phyloP scores from a whole-genome alignment of 306 rosid species.

The Gleditsia sinensis region DNA sequence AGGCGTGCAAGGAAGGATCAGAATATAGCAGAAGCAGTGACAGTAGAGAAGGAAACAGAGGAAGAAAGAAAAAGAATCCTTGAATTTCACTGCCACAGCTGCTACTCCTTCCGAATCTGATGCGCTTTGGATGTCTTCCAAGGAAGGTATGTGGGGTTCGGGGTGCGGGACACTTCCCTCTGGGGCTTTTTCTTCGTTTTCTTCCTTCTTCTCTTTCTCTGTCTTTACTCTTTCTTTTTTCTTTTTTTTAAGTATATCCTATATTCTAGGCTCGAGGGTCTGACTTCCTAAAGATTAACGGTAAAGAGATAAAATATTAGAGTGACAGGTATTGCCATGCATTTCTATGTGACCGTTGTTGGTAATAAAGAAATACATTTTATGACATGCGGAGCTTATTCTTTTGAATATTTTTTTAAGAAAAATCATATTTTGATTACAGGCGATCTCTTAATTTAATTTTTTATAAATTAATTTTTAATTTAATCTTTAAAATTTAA shows the following conservation, averaged over 20 bases:
- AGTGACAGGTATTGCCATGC: neutral
- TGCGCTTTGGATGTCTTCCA: slow-evolving; percentile 56
- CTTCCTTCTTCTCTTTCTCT: neutral
- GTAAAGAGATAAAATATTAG: slow-evolving; percentile 33
- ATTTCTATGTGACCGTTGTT: too few relatives aligned
- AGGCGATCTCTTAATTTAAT: too few relatives aligned
- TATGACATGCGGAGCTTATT: too few relatives aligned
- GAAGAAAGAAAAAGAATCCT: slow-evolving; percentile 23
- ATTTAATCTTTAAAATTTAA: too few relatives aligned
- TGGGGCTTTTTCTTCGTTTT: neutral
- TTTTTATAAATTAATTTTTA: too few relatives aligned
- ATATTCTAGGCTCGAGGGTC: neutral
- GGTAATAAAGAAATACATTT: too few relatives aligned
- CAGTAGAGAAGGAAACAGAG: neutral
- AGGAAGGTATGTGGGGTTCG: slow-evolving; percentile 49
- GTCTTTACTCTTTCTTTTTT: neutral
- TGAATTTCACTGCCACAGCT: slow-evolving; percentile 38
- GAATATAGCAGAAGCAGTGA: neutral
- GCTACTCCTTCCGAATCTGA: neutral
- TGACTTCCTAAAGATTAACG: slow-evolving; percentile 36
- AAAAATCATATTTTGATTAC: too few relatives aligned
- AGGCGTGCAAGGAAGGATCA: neutral
- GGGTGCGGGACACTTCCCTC: slow-evolving; percentile 24
- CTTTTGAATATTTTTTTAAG: too few relatives aligned
- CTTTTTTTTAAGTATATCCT: neutral